Percentiles rank a stretch among this genome's conserved stretches.
Conservation (phyloP, 2,329 filamentous ascomycete genomes). For the Colletotrichum australisinense region DNA sequence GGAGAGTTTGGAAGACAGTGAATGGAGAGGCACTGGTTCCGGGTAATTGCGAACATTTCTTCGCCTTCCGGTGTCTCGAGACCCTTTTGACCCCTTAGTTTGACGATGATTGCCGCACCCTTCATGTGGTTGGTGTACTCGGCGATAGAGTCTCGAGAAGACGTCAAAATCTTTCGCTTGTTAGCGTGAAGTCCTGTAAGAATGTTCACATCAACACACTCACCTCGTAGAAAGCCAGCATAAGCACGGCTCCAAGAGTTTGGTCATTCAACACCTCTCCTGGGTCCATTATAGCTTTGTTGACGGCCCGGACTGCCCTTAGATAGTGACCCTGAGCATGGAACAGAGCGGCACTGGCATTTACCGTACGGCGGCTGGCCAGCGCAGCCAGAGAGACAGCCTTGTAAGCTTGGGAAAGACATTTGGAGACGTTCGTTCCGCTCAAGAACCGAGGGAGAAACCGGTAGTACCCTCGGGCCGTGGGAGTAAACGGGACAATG, state of each 20-base stretch:
- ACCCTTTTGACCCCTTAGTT: slow-evolving; percentile 36
- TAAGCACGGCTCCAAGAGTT: slow-evolving; percentile 34
- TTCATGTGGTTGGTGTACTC: slow-evolving; percentile 40
- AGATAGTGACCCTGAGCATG: slow-evolving; percentile 37
- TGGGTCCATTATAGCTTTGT: slow-evolving; percentile 35
- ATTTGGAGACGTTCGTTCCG: slow-evolving; percentile 32
- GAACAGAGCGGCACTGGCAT: slow-evolving; percentile 12
- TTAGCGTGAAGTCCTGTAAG: background rate
- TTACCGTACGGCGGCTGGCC: slow-evolving; percentile 20
- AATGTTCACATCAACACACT: background rate
- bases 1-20: slow-evolving; percentile 36
- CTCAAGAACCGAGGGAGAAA: slow-evolving; percentile 34
- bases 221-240: slow-evolving; percentile 37
- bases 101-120: slow-evolving; percentile 38
- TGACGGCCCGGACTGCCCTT: slow-evolving; percentile 34
- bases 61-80: slow-evolving; percentile 38
- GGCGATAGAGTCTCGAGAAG: slow-evolving; percentile 33
- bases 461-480: slow-evolving; percentile 33
- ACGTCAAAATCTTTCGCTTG: slow-evolving; percentile 27
- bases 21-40: slow-evolving; percentile 38
- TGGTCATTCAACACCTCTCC: slow-evolving; percentile 31
- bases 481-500: slow-evolving; percentile 23
- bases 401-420: slow-evolving; percentile 33
- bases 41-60: slow-evolving; percentile 39
- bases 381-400: slow-evolving; percentile 35